phyloP scores from a whole-genome alignment of 2,329 filamentous ascomycete species.

The Xylariaceae sp. region DNA sequence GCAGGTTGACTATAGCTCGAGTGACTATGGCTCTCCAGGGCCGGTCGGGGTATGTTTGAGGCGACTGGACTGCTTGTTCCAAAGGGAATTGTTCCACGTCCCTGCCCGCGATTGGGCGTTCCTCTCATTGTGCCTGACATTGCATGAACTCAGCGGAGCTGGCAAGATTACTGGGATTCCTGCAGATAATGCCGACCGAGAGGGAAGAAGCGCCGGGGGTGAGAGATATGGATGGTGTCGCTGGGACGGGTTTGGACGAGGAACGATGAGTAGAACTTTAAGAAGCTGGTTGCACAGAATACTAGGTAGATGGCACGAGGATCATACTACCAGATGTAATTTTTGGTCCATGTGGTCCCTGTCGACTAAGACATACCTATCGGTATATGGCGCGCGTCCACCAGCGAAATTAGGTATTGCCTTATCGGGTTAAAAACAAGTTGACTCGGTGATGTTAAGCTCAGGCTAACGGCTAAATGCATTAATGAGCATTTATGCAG shows the following conservation, averaged over 20 bases:
- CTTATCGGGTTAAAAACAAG: conserved; percentile 7
- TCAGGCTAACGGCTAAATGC: not conserved
- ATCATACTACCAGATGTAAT: conserved; percentile 12
- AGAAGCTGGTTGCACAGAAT: not conserved
- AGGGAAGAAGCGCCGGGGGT: not conserved
- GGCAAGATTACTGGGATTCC: conserved; percentile 28
- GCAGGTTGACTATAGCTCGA: conserved; percentile 47
- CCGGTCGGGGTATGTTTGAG: conserved; percentile 76
- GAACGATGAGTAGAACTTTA: not conserved
- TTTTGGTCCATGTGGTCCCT: conserved; percentile 8
- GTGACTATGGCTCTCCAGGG: conserved; percentile 61
- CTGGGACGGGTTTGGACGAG: not conserved
- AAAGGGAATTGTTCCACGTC: conserved; percentile 63
- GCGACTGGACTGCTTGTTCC: conserved; percentile 62
- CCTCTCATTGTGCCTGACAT: conserved; percentile 72
- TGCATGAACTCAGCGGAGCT: conserved; percentile 41
- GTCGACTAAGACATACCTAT: conserved; percentile 1
- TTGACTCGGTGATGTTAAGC: no score
- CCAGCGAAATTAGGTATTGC: conserved; percentile 10
- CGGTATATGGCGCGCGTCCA: not conserved
- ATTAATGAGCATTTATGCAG: conserved; percentile 7
- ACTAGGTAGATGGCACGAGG: conserved; percentile 19
- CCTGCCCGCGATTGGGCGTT: conserved; percentile 69
- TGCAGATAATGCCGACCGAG: conserved; percentile 13
- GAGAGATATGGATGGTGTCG: not conserved